A percentile compares a stretch with the other conserved stretches of the same genome.
phyloP scores from a whole-genome alignment of 2,329 filamentous ascomycete genomes.

The Thermoascus crustaceus region DNA sequence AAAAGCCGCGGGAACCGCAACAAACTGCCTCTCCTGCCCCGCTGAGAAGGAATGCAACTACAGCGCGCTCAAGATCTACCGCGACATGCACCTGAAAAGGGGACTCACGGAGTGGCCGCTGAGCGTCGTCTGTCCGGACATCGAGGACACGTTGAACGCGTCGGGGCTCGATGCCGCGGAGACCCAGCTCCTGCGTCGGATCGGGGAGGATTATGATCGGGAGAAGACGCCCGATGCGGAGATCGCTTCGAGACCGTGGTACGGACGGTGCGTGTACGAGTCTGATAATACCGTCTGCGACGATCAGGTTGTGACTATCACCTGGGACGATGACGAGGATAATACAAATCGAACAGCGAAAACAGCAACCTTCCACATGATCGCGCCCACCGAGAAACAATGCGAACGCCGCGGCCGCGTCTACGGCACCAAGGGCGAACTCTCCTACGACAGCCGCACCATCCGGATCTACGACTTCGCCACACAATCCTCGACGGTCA shows the following conservation, averaged over 20 bases:
- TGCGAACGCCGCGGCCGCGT: constrained; percentile 79
- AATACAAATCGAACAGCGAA: constrained; percentile 50
- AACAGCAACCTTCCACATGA: constrained; percentile 87
- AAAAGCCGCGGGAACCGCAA: constrained; percentile 60
- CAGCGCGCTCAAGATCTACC: constrained; percentile 75
- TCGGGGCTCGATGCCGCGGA: constrained; percentile 44
- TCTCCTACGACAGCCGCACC: constrained; percentile 69
- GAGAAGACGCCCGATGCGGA: constrained; percentile 44
- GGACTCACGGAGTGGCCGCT: constrained; percentile 74
- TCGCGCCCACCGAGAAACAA: constrained; percentile 77
- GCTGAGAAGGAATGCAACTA: constrained; percentile 70
- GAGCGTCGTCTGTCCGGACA: constrained; percentile 82
- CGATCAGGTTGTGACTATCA: constrained; percentile 81
- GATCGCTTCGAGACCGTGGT: constrained; percentile 57
- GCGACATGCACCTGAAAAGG: constrained; percentile 57
- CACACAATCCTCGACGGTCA: constrained; percentile 44
- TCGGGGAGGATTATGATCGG: constrained; percentile 50
- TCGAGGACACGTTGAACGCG: constrained; percentile 61
- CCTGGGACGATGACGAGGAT: constrained; percentile 64
- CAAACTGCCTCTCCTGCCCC: constrained; percentile 78
- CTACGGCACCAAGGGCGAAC: constrained; percentile 79
- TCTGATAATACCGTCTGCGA: constrained; percentile 89
- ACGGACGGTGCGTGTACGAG: constrained; percentile 92
- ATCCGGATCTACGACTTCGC: constrained; percentile 71
- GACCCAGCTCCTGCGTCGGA: constrained; percentile 39